Base-by-base conservation (phyloP, 108 stramenopile genomes). In the Cyclotella cryptica region DNA sequence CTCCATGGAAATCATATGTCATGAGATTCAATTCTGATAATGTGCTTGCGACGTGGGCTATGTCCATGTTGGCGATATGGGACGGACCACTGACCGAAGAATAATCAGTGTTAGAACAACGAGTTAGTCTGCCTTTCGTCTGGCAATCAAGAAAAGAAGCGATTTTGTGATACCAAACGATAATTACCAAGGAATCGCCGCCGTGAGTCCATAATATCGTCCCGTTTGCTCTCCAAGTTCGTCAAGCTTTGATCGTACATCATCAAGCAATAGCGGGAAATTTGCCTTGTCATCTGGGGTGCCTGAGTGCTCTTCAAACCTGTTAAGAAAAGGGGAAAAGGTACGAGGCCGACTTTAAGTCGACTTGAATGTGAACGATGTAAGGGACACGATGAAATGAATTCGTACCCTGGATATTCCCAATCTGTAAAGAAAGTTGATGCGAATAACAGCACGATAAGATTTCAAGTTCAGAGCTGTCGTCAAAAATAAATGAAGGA, bases 1-100 rank as follows among this genome's bases (percentile, higher is more conserved):
- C 61, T 18, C 81, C 81, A 27, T 72, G 59, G 39, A 83, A 78
- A 70, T 83, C 81, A 35, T 83, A 81, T 13, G 75, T 77, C 80
- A 81, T 81, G 40, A 81, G 29, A 61, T 71, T 77, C 28, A 83
- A 68, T 39, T 83, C 77, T 11, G 55, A 59, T 17, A 83, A 30
- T 18, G 54, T 67, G 13, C 28, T 65, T 19, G 71, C 47, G 3
- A 78, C 71, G 72, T 83, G 81, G 2, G 70, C 61, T 8, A 83
- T 57, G 41, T 83, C 81, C 55, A 83, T 62, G n/a, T 83, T 83
- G 0, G 42, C 71, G 21, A 83, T 77, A 45, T 78, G 76, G 10
- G n/a, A 10, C 18, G 81, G 76, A 1, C 77, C 76, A 29, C 18
- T 18, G 19, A 51, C 3, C 3, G 19, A 52, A 52, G 51, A 22